phyloP scores from a whole-genome alignment of 768 basidiomycete genomes.

The Lyophyllum atratum region DNA sequence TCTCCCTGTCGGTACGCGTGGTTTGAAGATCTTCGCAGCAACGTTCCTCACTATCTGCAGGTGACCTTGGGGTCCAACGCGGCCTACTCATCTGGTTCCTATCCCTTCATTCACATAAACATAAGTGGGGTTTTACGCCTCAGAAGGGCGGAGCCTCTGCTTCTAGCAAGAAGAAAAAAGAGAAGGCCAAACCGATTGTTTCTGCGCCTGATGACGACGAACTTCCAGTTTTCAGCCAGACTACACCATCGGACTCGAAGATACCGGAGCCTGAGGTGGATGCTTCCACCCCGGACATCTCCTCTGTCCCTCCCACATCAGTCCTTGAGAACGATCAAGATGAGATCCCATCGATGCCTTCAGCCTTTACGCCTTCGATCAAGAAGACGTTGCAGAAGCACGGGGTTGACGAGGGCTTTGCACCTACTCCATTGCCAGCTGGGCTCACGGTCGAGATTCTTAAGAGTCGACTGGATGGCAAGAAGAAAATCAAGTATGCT shows the following conservation, averaged over 20 bases:
- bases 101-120: conserved; percentile 55
- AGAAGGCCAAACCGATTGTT: conserved; percentile 3
- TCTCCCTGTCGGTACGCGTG: conserved; percentile 44
- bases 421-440: conserved; percentile 48
- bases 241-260: neutral
- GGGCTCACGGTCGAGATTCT: conserved; percentile 59
- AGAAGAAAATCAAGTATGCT: conserved; percentile 74
- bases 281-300: conserved; percentile 24
- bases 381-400: conserved; percentile 51
- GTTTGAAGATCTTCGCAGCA: neutral
- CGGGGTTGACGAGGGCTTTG: conserved; percentile 21
- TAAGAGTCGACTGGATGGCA: conserved; percentile 62
- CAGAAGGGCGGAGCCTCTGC: conserved; percentile 39
- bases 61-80: conserved; percentile 84
- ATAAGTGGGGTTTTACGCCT: conserved; percentile 51
- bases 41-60: conserved; percentile 32
- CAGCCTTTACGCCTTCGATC: conserved; percentile 70
- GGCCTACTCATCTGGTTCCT: conserved; percentile 72
- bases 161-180: conserved; percentile 3
- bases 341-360: conserved; percentile 45
- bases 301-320: conserved; percentile 36
- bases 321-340: conserved; percentile 24
- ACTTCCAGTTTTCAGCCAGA: conserved; percentile 29
- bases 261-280: neutral
- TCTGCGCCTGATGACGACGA: conserved; percentile 28